Conservation (phyloP, 2,329 filamentous ascomycete species). For the Colletotrichum limetticola region DNA sequence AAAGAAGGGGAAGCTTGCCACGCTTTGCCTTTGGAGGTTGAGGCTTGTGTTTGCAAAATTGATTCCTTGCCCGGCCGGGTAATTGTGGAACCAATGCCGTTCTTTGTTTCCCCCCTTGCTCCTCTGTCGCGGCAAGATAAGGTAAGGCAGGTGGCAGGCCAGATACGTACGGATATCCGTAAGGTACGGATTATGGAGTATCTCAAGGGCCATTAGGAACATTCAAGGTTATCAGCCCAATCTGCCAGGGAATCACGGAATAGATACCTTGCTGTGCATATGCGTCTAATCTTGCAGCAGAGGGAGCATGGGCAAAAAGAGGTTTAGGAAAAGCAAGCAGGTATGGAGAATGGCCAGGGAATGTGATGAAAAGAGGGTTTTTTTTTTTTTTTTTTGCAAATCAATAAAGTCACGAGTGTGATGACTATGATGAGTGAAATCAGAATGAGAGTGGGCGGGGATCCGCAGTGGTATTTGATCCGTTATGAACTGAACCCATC, state of each 20-base stretch:
- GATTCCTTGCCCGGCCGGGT: slow-evolving; percentile 16
- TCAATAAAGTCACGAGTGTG: neutral
- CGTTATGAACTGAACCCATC: neutral
- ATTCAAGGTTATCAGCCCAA: neutral
- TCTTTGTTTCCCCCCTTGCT: neutral
- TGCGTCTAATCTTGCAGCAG: slow-evolving; percentile 7
- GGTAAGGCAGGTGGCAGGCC: neutral
- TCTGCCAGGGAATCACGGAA: neutral
- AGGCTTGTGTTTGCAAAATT: neutral
- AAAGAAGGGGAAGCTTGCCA: too few species aligned
- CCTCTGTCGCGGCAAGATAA: slow-evolving; percentile 8
- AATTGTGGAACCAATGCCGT: slow-evolving; percentile 21
- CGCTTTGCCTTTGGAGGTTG: neutral
- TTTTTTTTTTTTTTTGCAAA: neutral
- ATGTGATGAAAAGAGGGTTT: neutral
- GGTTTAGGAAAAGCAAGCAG: neutral
- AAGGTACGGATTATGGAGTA: neutral
- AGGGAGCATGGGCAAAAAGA: neutral
- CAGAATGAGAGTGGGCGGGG: neutral
- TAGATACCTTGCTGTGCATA: neutral
- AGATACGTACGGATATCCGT: neutral
- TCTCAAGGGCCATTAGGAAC: too few species aligned
- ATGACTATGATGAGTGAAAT: neutral
- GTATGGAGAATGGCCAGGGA: neutral
- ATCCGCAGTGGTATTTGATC: slow-evolving; percentile 19